Evolutionary conservation across 1,284 basidiomycete genomes (phyloP).

Genomic region (Serendipita sp.): DNA sequence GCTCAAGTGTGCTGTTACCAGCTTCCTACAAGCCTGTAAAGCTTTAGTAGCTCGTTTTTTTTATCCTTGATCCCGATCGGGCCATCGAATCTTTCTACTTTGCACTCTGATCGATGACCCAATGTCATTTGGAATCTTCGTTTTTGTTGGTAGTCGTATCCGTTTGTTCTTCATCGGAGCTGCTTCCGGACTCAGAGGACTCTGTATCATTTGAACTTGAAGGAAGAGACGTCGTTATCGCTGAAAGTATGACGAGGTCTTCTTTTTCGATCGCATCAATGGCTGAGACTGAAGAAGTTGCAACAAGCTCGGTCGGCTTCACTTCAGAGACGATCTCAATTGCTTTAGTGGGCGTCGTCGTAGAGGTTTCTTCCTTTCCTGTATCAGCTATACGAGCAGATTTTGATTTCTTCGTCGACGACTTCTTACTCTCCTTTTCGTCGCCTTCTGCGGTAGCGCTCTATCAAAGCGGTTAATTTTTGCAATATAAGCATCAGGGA

Average conservation of each 20-base stretch:
- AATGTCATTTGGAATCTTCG: too few species aligned
- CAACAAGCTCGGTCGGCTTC: not conserved
- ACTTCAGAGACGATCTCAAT: not conserved
- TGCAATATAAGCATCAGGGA: not conserved
- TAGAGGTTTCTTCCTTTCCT: constrained; percentile 9
- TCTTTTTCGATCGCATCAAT: not conserved
- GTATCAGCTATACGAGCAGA: constrained; percentile 9
- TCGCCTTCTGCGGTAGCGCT: constrained; percentile 11
- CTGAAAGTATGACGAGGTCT: constrained; percentile 1
- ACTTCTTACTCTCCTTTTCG: constrained; percentile 18
- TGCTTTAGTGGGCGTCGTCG: constrained; percentile 11
- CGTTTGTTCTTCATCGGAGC: not conserved
- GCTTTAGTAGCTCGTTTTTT: not conserved
- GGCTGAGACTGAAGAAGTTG: not conserved
- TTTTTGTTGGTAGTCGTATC: not conserved
- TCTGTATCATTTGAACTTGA: not conserved
- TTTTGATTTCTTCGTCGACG: constrained; percentile 15
- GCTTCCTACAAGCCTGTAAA: not conserved
- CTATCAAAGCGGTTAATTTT: not conserved
- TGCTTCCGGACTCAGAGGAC: not conserved
- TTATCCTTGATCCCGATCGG: not conserved
- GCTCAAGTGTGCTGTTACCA: not conserved
- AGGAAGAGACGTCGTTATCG: not conserved
- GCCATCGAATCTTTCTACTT: too few species aligned
- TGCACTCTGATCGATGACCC: too few species aligned